Evolutionary conservation across 1,284 basidiomycete genomes (phyloP).

Genomic region (Tylopilus sp.): DNA sequence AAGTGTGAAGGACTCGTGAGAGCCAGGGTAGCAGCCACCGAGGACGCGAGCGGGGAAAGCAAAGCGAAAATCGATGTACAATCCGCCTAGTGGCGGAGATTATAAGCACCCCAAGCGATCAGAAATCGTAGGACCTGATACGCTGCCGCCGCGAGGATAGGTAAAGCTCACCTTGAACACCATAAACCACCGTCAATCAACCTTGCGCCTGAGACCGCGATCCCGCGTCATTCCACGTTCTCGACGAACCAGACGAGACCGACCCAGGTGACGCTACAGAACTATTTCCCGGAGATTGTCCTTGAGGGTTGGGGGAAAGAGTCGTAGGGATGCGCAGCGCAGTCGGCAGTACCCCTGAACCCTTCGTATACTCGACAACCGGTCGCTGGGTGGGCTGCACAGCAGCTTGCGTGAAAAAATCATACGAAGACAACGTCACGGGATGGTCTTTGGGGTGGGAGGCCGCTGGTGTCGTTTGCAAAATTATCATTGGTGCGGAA

Average conservation of each 20-base stretch:
- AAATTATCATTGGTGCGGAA: not conserved
- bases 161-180: conserved; percentile 9
- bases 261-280: conserved; percentile 15
- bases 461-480: not conserved
- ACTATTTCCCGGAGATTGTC: conserved; percentile 3
- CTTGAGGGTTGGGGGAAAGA: conserved; percentile 11
- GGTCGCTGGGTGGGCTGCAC: conserved; percentile 13
- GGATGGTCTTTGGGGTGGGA: conserved; percentile 7
- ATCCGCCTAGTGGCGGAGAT: not conserved
- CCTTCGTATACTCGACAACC: conserved; percentile 26
- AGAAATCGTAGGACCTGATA: not conserved
- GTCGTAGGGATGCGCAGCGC: conserved; percentile 14
- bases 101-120: not conserved
- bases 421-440: conserved; percentile 15
- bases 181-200: conserved; percentile 16
- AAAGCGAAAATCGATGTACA: too few species aligned
- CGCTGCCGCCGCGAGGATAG: not conserved
- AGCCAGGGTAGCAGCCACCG: not conserved
- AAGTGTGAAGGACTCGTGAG: not conserved
- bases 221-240: conserved; percentile 24
- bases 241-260: conserved; percentile 33
- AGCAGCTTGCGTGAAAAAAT: not conserved
- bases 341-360: conserved; percentile 11
- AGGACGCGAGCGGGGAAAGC: too few species aligned
- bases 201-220: conserved; percentile 16